Base-by-base conservation (phyloP, 2,329 filamentous ascomycete genomes). In the Xylariomycetidae sp. region DNA sequence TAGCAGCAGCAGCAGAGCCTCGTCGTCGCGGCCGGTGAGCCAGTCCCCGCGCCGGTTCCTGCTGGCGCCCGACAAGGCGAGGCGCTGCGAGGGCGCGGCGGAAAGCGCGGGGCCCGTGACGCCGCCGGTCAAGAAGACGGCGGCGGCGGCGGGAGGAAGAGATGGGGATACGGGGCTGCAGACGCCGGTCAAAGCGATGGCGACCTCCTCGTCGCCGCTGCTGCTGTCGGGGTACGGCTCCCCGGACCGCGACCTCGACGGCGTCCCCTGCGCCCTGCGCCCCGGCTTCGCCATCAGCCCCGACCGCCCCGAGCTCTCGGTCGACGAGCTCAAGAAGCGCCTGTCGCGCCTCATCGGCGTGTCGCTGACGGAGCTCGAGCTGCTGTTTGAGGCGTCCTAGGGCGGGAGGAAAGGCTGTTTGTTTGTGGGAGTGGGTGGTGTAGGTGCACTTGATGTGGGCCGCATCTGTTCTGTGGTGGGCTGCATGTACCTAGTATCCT, bases 301-400 rank as follows among this genome's bases (percentile, higher is more conserved):
- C 15, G 43, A 42, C 16, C 37, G 32, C 15, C 23, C 38, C 15
- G 54, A 56, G 40, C 53, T 53, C 31, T 54, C 50, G 14, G 35
- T 56, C 3, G 53, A 57, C 15, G 54, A 57, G 37, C 42, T 56
- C n/a, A 46, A 53, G 32, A 48, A 40, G 30, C 38, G 54, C 20
- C 39, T 57, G 10, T 56, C 52, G 8, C 38, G 38, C 19, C 44
- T 57, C 16, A 44, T 57, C 10, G 52, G 48, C 1, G 47, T 54
- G 7, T 57, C 51, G 19, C 28, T 56, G 26, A 44, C 40, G 17
- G 52, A 56, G 31, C 30, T 57, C 7, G 51, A 57, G 34, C 40
- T 31, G 34, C 29, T 54, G 31, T 55, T 56, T 27, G 51, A 55
- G 12, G 39, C 37, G 14, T 38, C 46, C 6, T 31, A 37, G 19